These are phyloP conservation scores for Leccinum sublutescens DNA, from an alignment of 768 basidiomycete species.

Conservation along the genomic window DNA sequence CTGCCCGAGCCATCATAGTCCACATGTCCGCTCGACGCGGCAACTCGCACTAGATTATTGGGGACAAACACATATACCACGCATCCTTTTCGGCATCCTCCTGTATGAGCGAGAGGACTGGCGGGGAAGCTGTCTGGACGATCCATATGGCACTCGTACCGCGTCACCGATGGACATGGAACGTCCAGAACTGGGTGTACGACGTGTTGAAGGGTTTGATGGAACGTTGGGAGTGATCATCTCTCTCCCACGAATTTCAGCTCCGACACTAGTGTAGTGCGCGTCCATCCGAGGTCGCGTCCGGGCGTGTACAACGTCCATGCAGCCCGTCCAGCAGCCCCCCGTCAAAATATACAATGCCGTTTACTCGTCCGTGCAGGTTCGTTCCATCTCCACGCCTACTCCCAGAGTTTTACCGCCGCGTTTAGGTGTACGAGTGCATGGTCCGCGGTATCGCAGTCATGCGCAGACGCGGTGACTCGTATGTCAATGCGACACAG, in stretches of 20 bases:
- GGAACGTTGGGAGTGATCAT: not conserved
- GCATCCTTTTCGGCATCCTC: too few relatives aligned
- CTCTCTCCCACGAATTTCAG: constrained; percentile 26
- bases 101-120: too few relatives aligned
- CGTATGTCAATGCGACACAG: constrained; percentile 97
- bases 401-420: not conserved
- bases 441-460: constrained; percentile 99
- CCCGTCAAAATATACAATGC: constrained; percentile 89
- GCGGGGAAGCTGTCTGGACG: too few relatives aligned
- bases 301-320: constrained; percentile 18
- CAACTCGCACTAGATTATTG: too few relatives aligned
- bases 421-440: constrained; percentile 84
- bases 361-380: constrained; percentile 89
- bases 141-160: too few relatives aligned
- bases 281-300: constrained; percentile 32
- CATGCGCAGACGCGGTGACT: constrained; percentile 93
- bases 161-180: too few relatives aligned
- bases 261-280: constrained; percentile 32
- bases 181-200: too few relatives aligned
- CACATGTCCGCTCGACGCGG: not conserved
- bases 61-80: too few relatives aligned
- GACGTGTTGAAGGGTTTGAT: too few relatives aligned
- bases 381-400: constrained; percentile 17
- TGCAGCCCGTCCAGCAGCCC: constrained; percentile 42
- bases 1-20: constrained; percentile 25